Evolutionary conservation across 1,139 yeast genomes (phyloP).

Genomic region (Protomyces pachydermus): DNA sequence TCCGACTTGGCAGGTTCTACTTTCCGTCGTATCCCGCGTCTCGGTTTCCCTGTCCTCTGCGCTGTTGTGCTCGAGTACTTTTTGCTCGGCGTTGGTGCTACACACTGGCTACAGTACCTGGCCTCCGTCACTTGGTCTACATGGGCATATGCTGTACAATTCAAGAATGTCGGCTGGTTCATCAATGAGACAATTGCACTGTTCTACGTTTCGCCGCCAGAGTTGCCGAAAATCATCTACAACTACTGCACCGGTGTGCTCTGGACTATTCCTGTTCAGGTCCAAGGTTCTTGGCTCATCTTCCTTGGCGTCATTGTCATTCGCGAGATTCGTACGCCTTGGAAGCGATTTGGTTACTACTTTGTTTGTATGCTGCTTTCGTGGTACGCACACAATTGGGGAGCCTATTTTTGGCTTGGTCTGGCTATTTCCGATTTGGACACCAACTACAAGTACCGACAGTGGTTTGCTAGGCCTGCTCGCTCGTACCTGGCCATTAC

Average conservation of each 20-base stretch:
- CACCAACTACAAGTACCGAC: conserved; percentile 9
- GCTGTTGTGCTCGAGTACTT: conserved; percentile 20
- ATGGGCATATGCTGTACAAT: conserved; percentile 21
- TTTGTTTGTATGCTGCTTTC: conserved; percentile 13
- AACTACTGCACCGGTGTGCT: conserved; percentile 25
- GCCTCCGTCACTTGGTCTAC: conserved; percentile 23
- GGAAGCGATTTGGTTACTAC: conserved; percentile 23
- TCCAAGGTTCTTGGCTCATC: conserved; percentile 25
- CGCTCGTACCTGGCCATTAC: background rate
- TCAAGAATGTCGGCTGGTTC: conserved; percentile 23
- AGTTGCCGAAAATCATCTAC: conserved; percentile 19
- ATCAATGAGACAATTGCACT: conserved; percentile 17
- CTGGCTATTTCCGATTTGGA: conserved; percentile 23
- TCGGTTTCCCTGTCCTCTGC: conserved; percentile 17
- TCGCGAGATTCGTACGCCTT: conserved; percentile 18
- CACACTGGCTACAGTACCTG: conserved; percentile 16
- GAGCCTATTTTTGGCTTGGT: conserved; percentile 22
- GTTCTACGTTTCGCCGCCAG: conserved; percentile 13
- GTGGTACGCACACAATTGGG: conserved; percentile 23
- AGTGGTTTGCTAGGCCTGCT: conserved; percentile 8
- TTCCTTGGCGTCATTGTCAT: conserved; percentile 22
- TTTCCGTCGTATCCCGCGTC: conserved; percentile 21
- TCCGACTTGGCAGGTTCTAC: conserved; percentile 21
- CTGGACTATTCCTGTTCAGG: conserved; percentile 21
- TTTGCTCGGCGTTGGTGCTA: conserved; percentile 22